Evolutionary conservation across 306 rosid species (phyloP).

Genomic region (Corylus avellana): DNA sequence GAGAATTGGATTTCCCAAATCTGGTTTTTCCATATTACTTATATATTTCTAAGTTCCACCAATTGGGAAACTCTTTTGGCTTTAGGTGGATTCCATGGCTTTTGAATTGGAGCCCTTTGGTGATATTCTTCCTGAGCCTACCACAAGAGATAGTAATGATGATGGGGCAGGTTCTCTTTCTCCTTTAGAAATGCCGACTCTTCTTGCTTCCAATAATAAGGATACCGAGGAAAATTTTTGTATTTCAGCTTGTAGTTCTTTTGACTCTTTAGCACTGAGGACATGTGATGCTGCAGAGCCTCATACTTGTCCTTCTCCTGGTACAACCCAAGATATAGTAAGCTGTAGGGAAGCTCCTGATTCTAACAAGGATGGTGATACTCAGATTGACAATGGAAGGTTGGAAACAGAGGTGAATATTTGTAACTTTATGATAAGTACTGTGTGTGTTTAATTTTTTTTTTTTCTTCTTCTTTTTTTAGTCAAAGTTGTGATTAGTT

Average conservation of each 20-base stretch:
- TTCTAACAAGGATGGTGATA: slow-evolving; percentile 15
- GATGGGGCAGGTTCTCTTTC: slow-evolving; percentile 20
- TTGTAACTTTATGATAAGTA: neutral
- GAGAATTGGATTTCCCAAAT: neutral
- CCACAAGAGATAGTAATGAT: slow-evolving; percentile 41
- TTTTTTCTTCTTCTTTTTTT: neutral
- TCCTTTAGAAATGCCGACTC: slow-evolving; percentile 34
- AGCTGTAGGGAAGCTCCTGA: slow-evolving; percentile 15
- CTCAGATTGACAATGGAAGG: slow-evolving; percentile 26
- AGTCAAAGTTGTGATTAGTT: slow-evolving; percentile 26
- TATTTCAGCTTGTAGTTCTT: slow-evolving; percentile 26
- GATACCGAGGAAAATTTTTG: slow-evolving; percentile 31
- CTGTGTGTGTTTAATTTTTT: neutral
- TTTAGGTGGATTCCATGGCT: slow-evolving; percentile 62
- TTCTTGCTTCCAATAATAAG: slow-evolving; percentile 30
- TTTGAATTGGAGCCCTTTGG: slow-evolving; percentile 62
- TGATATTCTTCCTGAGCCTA: slow-evolving; percentile 46
- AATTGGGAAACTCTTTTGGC: neutral
- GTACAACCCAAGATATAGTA: slow-evolving; percentile 21
- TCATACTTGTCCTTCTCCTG: slow-evolving; percentile 30
- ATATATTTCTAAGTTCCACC: neutral
- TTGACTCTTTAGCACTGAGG: slow-evolving; percentile 18
- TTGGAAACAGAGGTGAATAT: slow-evolving; percentile 37
- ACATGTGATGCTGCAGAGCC: slow-evolving; percentile 39
- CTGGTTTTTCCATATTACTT: neutral